phyloP scores from a whole-genome alignment of 495 filamentous ascomycete species.

The Tuber magnatum region DNA sequence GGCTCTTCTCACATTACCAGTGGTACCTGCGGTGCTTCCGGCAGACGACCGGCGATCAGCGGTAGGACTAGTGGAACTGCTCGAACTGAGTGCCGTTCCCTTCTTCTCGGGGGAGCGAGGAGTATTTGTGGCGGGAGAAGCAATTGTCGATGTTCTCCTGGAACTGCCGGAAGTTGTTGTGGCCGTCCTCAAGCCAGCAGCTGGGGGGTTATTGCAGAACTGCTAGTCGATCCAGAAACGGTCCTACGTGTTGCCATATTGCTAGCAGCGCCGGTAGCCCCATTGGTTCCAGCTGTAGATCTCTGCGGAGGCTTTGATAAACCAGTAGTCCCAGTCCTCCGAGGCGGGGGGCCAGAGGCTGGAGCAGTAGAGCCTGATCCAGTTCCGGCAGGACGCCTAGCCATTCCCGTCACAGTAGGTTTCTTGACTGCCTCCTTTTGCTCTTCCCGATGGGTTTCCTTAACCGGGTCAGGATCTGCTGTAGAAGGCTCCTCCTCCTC shows the following conservation, averaged over 20 bases:
- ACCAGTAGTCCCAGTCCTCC: slow-evolving; percentile 17
- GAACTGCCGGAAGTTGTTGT: slow-evolving; percentile 12
- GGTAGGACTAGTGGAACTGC: slow-evolving; percentile 23
- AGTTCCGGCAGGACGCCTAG: slow-evolving; percentile 28
- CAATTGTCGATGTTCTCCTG: slow-evolving; percentile 23
- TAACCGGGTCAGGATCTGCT: slow-evolving; percentile 23
- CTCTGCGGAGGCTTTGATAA: slow-evolving; percentile 35
- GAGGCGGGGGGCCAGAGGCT: slow-evolving; percentile 9
- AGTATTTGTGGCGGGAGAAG: slow-evolving; percentile 9
- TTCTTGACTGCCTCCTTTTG: slow-evolving; percentile 28
- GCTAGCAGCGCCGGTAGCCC: slow-evolving; percentile 1
- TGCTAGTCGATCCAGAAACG: slow-evolving; percentile 6
- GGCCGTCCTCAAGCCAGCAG: slow-evolving; percentile 15
- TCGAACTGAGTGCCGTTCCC: not conserved
- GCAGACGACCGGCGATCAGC: slow-evolving; percentile 25
- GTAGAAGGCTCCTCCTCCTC: slow-evolving; percentile 7
- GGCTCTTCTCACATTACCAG: slow-evolving; percentile 14
- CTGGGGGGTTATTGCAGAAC: not conserved
- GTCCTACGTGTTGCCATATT: slow-evolving; percentile 11
- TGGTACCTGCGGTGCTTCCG: slow-evolving; percentile 2
- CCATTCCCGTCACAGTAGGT: slow-evolving; percentile 23
- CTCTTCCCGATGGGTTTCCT: slow-evolving; percentile 34
- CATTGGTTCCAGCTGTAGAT: slow-evolving; percentile 11
- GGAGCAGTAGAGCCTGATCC: slow-evolving; percentile 19
- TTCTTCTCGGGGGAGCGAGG: slow-evolving; percentile 27